phyloP scores from a whole-genome alignment of 805 yeast genomes.

The Candida chilensis region DNA sequence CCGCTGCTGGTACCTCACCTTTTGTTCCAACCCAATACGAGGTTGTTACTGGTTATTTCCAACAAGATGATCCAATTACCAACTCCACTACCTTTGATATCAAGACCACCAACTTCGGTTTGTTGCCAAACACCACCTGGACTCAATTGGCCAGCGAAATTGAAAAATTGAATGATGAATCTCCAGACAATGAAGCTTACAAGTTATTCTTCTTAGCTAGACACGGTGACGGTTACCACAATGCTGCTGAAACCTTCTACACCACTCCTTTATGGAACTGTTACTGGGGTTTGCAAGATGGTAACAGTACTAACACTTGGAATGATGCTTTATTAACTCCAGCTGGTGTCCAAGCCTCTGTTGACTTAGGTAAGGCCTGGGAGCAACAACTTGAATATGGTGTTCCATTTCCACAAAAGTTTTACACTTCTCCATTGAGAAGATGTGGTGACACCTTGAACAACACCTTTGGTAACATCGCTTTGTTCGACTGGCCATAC shows the following conservation, averaged over 20 bases:
- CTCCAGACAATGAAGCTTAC: conserved; percentile 19
- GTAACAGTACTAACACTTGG: conserved; percentile 39
- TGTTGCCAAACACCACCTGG: conserved; percentile 20
- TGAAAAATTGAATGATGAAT: conserved; percentile 19
- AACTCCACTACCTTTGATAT: conserved; percentile 32
- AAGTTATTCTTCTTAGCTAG: conserved; percentile 39
- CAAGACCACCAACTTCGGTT: conserved; percentile 33
- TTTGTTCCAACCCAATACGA: too few species aligned
- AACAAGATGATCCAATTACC: conserved; percentile 30
- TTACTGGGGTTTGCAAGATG: conserved; percentile 30
- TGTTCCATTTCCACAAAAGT: conserved; percentile 25
- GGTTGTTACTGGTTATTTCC: conserved; percentile 30
- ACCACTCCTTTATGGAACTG: conserved; percentile 37
- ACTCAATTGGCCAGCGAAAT: conserved; percentile 15
- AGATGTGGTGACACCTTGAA: conserved; percentile 40
- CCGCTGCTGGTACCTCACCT: too few species aligned
- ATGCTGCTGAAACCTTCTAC: conserved; percentile 33
- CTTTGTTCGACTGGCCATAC: conserved; percentile 7
- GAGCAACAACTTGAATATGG: conserved; percentile 16
- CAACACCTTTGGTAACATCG: conserved; percentile 32
- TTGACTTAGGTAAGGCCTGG: conserved; percentile 32
- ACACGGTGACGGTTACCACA: conserved; percentile 49
- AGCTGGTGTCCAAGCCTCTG: conserved; percentile 34
- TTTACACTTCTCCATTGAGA: conserved; percentile 42
- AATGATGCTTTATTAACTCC: conserved; percentile 44